Conservation (phyloP, 768 basidiomycete genomes). For the Coprinopsis sp. region DNA sequence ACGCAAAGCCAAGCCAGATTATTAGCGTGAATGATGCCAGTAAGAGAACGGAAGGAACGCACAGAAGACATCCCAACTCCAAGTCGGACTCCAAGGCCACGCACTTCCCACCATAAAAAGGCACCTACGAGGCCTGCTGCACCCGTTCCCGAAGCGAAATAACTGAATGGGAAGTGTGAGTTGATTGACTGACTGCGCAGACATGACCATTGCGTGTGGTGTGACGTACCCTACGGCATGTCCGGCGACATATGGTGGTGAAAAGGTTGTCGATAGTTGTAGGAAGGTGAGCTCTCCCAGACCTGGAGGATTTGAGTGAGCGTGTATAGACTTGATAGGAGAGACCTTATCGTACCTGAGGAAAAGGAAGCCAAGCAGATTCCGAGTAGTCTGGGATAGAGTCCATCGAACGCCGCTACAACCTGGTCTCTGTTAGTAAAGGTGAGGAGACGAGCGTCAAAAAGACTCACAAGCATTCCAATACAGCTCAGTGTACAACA, state of each 20-base stretch:
- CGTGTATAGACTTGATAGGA: not conserved
- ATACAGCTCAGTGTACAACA: conserved; percentile 71
- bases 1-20: conserved; percentile 10
- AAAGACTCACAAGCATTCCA: conserved; percentile 81
- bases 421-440: conserved; percentile 41
- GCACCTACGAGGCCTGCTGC: conserved; percentile 92
- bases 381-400: conserved; percentile 71
- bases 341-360: conserved; percentile 46
- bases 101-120: conserved; percentile 90
- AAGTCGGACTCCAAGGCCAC: conserved; percentile 74
- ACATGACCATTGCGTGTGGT: not conserved
- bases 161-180: conserved; percentile 36
- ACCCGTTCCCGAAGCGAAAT: conserved; percentile 93
- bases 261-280: conserved; percentile 83
- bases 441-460: not conserved
- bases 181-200: too few species aligned
- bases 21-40: not conserved
- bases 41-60: conserved; percentile 21
- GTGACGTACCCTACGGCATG: conserved; percentile 70
- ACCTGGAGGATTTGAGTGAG: conserved; percentile 38
- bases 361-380: conserved; percentile 81
- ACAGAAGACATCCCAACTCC: conserved; percentile 86
- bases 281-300: conserved; percentile 93
- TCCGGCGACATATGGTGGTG: conserved; percentile 63
- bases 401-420: conserved; percentile 64